These are phyloP conservation scores for Novymonas esmeraldas DNA, from an alignment of 208 protist genomes.

Conservation along the genomic window DNA sequence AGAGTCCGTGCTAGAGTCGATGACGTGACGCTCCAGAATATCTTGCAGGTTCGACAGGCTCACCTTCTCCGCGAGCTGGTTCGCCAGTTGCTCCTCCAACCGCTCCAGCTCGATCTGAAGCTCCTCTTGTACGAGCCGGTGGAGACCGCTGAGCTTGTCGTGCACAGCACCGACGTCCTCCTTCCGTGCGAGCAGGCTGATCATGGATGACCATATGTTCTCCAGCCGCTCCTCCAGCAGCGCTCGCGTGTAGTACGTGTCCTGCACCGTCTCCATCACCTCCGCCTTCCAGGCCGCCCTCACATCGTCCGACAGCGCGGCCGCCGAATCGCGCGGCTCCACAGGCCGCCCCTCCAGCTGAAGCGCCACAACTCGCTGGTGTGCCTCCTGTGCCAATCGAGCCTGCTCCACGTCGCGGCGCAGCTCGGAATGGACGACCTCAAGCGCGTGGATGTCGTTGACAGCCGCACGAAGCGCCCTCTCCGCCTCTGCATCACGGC, in stretches of 20 bases:
- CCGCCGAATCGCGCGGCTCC: neutral
- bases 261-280: conserved; percentile 20
- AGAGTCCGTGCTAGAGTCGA: conserved; percentile 2
- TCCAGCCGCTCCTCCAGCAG: conserved; percentile 76
- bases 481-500: neutral
- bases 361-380: neutral
- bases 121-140: conserved; percentile 44
- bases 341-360: conserved; percentile 12
- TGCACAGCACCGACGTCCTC: conserved; percentile 63
- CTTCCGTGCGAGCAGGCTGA: conserved; percentile 67
- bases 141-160: conserved; percentile 59
- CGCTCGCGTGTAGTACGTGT: conserved; percentile 35
- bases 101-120: conserved; percentile 37
- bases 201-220: conserved; percentile 71
- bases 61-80: conserved; percentile 59
- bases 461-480: neutral
- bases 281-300: conserved; percentile 14
- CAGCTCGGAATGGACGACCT: neutral
- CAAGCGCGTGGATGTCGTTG: conserved; percentile 4
- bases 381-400: neutral
- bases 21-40: conserved; percentile 44
- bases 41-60: conserved; percentile 56
- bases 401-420: neutral
- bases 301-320: neutral
- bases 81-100: conserved; percentile 39